Evolutionary conservation across 768 basidiomycete species (phyloP).

Genomic region (Gymnopilus junonius): DNA sequence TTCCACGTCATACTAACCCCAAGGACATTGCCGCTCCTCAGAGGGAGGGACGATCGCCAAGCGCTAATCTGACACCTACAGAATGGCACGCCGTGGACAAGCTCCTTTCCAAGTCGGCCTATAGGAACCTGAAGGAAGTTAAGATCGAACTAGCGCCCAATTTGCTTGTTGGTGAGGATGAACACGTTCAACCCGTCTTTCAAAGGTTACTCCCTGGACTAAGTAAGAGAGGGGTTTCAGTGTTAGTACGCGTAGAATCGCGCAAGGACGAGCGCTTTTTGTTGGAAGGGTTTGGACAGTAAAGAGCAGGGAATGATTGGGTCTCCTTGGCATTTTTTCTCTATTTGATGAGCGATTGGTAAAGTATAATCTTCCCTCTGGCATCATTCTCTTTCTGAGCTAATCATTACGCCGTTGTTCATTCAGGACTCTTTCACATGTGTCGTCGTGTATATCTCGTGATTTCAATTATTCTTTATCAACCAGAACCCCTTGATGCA

Average conservation of each 20-base stretch:
- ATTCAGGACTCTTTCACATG: too few relatives aligned
- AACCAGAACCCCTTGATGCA: too few relatives aligned
- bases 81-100: slow-evolving; percentile 25
- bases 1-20: not conserved
- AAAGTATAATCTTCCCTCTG: not conserved
- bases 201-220: slow-evolving; percentile 3
- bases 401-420: too few relatives aligned
- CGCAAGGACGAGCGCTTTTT: slow-evolving; percentile 6
- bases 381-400: too few relatives aligned
- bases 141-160: slow-evolving; percentile 15
- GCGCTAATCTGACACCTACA: not conserved
- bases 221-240: not conserved
- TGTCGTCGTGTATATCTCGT: too few relatives aligned
- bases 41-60: not conserved
- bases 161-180: slow-evolving; percentile 2
- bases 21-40: not conserved
- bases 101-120: slow-evolving; percentile 9
- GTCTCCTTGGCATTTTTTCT: not conserved
- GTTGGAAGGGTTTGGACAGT: not conserved
- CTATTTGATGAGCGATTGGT: not conserved
- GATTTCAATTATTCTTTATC: too few relatives aligned
- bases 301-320: not conserved
- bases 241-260: not conserved
- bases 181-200: slow-evolving; percentile 11
- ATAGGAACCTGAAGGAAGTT: slow-evolving; percentile 14